phyloP scores from a whole-genome alignment of 2,329 filamentous ascomycete species.

The Aaosphaeria pasadenensis region DNA sequence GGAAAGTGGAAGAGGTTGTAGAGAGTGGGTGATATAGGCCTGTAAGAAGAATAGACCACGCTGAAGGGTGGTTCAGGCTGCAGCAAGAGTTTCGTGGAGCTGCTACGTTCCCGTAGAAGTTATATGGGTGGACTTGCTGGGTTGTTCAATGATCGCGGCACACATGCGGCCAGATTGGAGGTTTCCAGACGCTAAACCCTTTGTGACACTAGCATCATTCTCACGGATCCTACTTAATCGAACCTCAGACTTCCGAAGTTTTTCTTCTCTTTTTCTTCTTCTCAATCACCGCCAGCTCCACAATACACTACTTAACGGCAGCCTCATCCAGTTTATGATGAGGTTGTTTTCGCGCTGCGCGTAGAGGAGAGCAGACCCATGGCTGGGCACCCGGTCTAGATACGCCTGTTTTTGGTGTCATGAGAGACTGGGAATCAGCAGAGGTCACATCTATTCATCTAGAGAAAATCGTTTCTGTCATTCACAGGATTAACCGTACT shows the following conservation, averaged over 20 bases:
- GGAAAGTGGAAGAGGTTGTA: neutral
- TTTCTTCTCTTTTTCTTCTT: slow-evolving; percentile 42
- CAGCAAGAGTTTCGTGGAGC: slow-evolving; percentile 16
- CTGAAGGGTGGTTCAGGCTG: slow-evolving; percentile 14
- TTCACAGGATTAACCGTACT: too few species aligned
- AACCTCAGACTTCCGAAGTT: slow-evolving; percentile 27
- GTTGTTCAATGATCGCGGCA: slow-evolving; percentile 9
- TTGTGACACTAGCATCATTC: too few species aligned
- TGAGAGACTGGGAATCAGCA: slow-evolving; percentile 71
- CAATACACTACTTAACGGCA: slow-evolving; percentile 60
- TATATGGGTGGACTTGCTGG: slow-evolving; percentile 10
- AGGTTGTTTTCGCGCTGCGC: slow-evolving; percentile 68
- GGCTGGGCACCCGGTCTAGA: slow-evolving; percentile 71
- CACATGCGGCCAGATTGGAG: slow-evolving; percentile 32
- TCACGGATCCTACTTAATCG: too few species aligned
- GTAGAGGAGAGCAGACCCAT: slow-evolving; percentile 62
- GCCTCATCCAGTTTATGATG: slow-evolving; percentile 48
- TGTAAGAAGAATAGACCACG: slow-evolving; percentile 8
- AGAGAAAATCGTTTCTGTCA: too few species aligned
- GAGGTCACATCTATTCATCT: slow-evolving; percentile 56
- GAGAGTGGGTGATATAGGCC: neutral
- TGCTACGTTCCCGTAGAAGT: slow-evolving; percentile 25
- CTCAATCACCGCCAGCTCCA: slow-evolving; percentile 51
- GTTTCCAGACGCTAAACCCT: slow-evolving; percentile 13
- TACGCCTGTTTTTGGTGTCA: slow-evolving; percentile 58